Evolutionary conservation across 2,329 filamentous ascomycete genomes (phyloP).

Genomic region (Pseudogymnoascus sp.): DNA sequence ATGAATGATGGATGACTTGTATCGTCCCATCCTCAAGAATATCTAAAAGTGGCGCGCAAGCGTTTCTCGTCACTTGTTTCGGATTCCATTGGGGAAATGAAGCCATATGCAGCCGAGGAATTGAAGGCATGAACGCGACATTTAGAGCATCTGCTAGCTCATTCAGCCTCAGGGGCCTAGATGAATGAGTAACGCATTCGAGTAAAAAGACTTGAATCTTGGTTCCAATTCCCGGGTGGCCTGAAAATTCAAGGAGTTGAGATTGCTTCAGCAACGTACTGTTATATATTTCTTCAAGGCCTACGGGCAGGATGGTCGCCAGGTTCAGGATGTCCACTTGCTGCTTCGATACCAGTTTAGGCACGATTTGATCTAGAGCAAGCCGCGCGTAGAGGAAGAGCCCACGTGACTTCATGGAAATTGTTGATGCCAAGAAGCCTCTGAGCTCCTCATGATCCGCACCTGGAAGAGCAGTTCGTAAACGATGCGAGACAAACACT

Average conservation of each 20-base stretch:
- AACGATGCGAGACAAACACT: constrained; percentile 2
- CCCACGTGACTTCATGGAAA: constrained; percentile 14
- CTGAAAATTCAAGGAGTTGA: background rate
- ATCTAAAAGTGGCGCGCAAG: constrained; percentile 36
- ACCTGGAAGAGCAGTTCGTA: constrained; percentile 11
- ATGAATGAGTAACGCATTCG: constrained; percentile 18
- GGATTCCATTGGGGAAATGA: background rate
- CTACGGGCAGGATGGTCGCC: constrained; percentile 14
- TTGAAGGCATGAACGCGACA: background rate
- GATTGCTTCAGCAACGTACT: constrained; percentile 17
- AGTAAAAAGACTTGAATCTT: constrained; percentile 18
- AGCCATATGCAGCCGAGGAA: constrained; percentile 4
- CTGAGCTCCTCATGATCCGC: constrained; percentile 10
- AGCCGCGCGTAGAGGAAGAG: constrained; percentile 20
- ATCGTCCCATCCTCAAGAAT: constrained; percentile 37
- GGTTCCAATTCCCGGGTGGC: constrained; percentile 11
- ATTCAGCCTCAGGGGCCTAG: constrained; percentile 18
- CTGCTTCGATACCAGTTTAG: constrained; percentile 7
- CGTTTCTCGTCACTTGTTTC: constrained; percentile 21
- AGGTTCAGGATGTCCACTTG: constrained; percentile 9
- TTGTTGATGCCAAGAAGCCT: background rate
- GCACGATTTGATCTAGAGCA: constrained; percentile 19
- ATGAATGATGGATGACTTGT: constrained; percentile 38
- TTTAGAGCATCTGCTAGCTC: constrained; percentile 12
- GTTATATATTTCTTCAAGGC: constrained; percentile 23